Percentiles rank a stretch among this genome's conserved stretches.
phyloP scores from a whole-genome alignment of 1,139 yeast species.

The Meyerozyma elateridarum region DNA sequence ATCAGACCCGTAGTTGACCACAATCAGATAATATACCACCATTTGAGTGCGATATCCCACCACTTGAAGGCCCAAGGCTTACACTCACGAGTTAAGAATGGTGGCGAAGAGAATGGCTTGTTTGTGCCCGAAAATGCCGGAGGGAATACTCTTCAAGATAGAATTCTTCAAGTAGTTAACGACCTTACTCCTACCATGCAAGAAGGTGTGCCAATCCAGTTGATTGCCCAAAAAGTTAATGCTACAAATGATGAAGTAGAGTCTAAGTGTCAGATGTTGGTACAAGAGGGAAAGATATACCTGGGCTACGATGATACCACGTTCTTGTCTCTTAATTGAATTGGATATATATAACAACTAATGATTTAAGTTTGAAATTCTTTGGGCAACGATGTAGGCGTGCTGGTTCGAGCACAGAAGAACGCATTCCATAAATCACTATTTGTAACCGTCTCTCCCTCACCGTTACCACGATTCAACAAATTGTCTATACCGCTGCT shows the following conservation, averaged over 20 bases:
- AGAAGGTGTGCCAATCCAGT: constrained; percentile 67
- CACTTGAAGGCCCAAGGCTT: constrained; percentile 53
- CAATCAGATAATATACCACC: constrained; percentile 75
- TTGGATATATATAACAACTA: no score
- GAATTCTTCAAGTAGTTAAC: constrained; percentile 45
- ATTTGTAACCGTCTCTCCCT: constrained; percentile 54
- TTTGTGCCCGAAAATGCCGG: constrained; percentile 43
- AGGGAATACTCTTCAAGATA: constrained; percentile 31
- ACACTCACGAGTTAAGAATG: constrained; percentile 11
- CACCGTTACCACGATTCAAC: constrained; percentile 35
- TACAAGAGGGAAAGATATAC: constrained; percentile 63
- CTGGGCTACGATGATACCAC: constrained; percentile 64
- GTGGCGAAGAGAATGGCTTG: constrained; percentile 26
- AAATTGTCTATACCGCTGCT: constrained; percentile 39
- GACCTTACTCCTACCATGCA: constrained; percentile 54
- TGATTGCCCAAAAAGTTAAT: constrained; percentile 52
- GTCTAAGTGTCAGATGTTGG: constrained; percentile 46
- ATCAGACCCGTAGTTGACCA: constrained; percentile 60
- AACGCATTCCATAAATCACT: constrained; percentile 60
- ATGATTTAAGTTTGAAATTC: no score
- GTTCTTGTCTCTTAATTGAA: constrained; percentile 34
- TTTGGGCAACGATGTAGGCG: no score
- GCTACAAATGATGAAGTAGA: constrained; percentile 47
- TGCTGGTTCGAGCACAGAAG: constrained; percentile 30
- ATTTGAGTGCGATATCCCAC: constrained; percentile 62